Evolutionary conservation across 2,329 filamentous ascomycete genomes (phyloP).

Genomic region (Aspergillus sp.): DNA sequence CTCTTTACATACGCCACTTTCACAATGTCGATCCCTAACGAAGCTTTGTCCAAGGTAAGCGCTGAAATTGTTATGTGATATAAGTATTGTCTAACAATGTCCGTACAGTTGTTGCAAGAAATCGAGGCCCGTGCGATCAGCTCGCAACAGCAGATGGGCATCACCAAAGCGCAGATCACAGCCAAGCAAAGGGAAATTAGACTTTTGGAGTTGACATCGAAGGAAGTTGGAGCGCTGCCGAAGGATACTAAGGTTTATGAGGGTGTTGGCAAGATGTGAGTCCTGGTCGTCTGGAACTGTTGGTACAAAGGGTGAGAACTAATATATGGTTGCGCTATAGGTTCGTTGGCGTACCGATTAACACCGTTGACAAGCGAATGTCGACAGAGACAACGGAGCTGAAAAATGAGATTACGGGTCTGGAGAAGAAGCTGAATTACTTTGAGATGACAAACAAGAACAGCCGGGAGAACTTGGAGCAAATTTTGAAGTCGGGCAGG

Average conservation of each 20-base stretch:
- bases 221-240: constrained; percentile 74
- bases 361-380: constrained; percentile 70
- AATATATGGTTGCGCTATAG: constrained; percentile 42
- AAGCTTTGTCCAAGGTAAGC: constrained; percentile 84
- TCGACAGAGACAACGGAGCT: constrained; percentile 68
- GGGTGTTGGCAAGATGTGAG: constrained; percentile 94
- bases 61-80: constrained; percentile 1
- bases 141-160: constrained; percentile 85
- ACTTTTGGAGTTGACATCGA: constrained; percentile 79
- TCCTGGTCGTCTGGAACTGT: constrained; percentile 7
- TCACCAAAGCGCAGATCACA: constrained; percentile 78
- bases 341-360: constrained; percentile 77
- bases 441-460: constrained; percentile 95
- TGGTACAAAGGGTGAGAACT: background rate
- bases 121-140: constrained; percentile 85
- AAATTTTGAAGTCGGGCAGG: constrained; percentile 64
- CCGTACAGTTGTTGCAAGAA: constrained; percentile 75
- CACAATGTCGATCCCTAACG: constrained; percentile 85
- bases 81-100: constrained; percentile 9
- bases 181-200: constrained; percentile 85
- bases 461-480: constrained; percentile 83
- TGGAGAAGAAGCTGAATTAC: constrained; percentile 87
- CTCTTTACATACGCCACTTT: background rate
- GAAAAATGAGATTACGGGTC: constrained; percentile 70
- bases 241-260: constrained; percentile 80